Evolutionary conservation across 2,329 filamentous ascomycete species (phyloP), one percentile per base, ranked within the genome.

Genomic region (Didymella sp.): DNA sequence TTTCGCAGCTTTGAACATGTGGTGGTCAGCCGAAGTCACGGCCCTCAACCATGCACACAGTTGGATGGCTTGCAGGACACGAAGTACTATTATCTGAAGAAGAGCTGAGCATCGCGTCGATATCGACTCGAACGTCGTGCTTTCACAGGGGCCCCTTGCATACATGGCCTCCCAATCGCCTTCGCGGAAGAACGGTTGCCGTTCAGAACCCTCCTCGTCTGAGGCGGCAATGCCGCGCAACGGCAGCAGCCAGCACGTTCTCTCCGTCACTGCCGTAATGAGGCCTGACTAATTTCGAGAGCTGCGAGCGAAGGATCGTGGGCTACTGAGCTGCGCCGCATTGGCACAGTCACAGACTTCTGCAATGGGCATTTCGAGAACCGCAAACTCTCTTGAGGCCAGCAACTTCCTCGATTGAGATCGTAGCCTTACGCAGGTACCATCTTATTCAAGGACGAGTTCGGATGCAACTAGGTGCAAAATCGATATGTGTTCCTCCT

Each of bases 201-300:
- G 33, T 46, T 31, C 19, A 51, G 28, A 30, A 47, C 47, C 47
- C 47, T 56, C 51, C 22, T 24, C 21, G 28, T 22, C 37, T 43
- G 31, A 49, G 44, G 43, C 25, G 37, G 38, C n/a, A 44, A 27
- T 40, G 48, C 54, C 33, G 47, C 48, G 48, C 42, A 57, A 45
- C 21, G 42, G 17, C 49, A 25, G 30, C 47, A 44, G 35, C 40
- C 43, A 24, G 37, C 48, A 41, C 43, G 15, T 43, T 43, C 15
- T 27, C 6, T 30, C 19, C 19, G 31, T 13, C 35, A 24, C 19
- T 44, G 19, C 30, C 37, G 44, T 40, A 28, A n/a, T 25, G 19
- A 37, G 24, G 43, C 19, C 33, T 31, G 25, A 19, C 30, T 40
- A 38, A 25, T 11, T 27, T 11, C n/a, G 27, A 22, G 22, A 13